Percentiles rank a stretch among this genome's conserved stretches.
Evolutionary conservation across 352 stramenopile species (phyloP).

Genomic region (Globisporangium echinulatum): DNA sequence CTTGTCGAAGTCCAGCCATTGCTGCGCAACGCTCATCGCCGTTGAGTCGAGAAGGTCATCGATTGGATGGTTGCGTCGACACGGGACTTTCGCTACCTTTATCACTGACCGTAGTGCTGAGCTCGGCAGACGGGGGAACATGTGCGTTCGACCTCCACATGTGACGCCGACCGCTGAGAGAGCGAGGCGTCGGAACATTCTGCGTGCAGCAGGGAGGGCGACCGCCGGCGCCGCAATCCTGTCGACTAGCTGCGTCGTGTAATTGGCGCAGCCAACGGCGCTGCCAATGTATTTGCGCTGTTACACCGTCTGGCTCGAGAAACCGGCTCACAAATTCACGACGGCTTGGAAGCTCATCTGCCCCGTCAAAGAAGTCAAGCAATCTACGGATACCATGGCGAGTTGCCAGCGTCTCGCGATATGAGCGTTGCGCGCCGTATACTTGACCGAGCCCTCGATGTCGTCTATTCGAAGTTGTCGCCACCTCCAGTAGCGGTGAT

Average conservation of each 20-base stretch:
- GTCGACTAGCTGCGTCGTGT: neutral
- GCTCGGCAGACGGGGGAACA: neutral
- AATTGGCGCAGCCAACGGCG: neutral
- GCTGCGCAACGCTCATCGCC: neutral
- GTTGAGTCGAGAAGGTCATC: neutral
- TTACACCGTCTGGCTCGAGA: neutral
- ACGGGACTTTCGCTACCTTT: neutral
- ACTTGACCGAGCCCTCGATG: neutral
- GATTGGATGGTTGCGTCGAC: neutral
- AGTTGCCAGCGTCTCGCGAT: neutral
- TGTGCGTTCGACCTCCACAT: neutral
- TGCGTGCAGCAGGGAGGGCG: neutral
- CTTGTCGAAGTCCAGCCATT: neutral
- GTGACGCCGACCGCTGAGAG: neutral
- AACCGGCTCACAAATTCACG: neutral
- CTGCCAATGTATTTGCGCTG: neutral
- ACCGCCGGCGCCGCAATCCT: neutral
- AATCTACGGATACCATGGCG: neutral
- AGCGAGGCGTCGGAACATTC: neutral
- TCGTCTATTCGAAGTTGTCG: neutral
- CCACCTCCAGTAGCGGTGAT: neutral
- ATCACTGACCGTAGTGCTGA: neutral
- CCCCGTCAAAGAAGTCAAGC: constrained; percentile 5
- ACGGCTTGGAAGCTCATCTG: neutral
- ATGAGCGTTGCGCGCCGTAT: neutral